A percentile compares a stretch with the other conserved stretches of the same genome.
Evolutionary conservation across 139 green algal species (phyloP).

Genomic region (Spirogloea muscicola): DNA sequence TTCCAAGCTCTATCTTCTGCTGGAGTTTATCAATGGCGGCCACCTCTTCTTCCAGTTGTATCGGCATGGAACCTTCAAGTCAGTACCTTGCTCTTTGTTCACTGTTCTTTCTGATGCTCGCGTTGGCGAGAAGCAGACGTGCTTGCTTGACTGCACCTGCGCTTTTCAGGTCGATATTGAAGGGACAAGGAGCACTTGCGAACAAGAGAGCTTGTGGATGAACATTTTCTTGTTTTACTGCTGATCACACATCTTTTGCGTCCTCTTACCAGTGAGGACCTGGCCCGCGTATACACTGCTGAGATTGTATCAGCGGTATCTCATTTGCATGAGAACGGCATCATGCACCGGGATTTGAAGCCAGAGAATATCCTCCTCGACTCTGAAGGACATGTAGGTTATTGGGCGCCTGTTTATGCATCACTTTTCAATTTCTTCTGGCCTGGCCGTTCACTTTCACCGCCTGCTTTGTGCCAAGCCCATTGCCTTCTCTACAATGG

Average conservation of each 20-base stretch:
- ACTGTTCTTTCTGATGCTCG: too few species aligned
- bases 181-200: too few species aligned
- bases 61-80: slow-evolving; percentile 56
- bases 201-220: too few species aligned
- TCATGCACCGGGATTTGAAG: slow-evolving; percentile 73
- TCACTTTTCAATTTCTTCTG: background rate
- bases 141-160: too few species aligned
- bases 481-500: background rate
- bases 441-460: background rate
- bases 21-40: slow-evolving; percentile 98
- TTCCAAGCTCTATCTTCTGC: slow-evolving; percentile 93
- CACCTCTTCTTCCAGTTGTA: slow-evolving; percentile 99
- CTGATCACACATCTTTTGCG: too few species aligned
- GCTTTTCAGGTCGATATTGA: too few species aligned
- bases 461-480: background rate
- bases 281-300: slow-evolving; percentile 85
- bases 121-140: too few species aligned
- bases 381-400: slow-evolving; percentile 71
- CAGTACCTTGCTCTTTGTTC: background rate
- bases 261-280: slow-evolving; percentile 71
- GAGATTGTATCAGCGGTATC: slow-evolving; percentile 89
- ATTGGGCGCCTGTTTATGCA: too few species aligned
- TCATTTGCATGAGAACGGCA: slow-evolving; percentile 81
- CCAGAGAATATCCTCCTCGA: slow-evolving; percentile 95
- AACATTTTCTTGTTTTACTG: too few species aligned